Percentiles rank a stretch among this genome's conserved stretches.
Conservation (phyloP, 306 rosid species). For the Mucuna pruriens region DNA sequence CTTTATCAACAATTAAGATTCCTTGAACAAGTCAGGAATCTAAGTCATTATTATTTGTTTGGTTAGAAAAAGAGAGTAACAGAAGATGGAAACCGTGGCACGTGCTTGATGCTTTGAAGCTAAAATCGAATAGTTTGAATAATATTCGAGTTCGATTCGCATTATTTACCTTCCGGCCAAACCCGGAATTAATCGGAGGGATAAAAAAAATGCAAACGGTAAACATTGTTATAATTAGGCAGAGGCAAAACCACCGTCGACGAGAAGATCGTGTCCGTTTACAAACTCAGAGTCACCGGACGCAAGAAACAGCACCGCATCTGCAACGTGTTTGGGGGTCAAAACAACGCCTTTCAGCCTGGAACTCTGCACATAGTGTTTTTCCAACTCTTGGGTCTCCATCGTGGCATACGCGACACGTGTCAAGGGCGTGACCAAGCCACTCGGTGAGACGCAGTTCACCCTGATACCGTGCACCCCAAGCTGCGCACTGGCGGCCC, state of each 20-base stretch:
- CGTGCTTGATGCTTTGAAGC: no score
- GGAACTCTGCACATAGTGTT: not conserved
- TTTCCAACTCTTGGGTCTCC: constrained; percentile 16
- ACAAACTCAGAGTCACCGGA: constrained; percentile 53
- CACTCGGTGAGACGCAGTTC: constrained; percentile 62
- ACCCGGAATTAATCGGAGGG: no score
- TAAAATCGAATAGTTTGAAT: no score
- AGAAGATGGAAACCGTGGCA: no score
- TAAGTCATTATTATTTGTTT: no score
- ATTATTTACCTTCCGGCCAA: no score
- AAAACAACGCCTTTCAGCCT: constrained; percentile 52
- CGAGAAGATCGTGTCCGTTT: constrained; percentile 52
- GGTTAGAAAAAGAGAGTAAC: no score
- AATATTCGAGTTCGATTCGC: no score
- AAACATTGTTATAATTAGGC: not conserved
- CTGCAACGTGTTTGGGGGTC: constrained; percentile 47
- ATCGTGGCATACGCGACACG: not conserved
- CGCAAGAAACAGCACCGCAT: constrained; percentile 60
- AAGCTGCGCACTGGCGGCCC: constrained; percentile 38
- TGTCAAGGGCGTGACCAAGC: constrained; percentile 44
- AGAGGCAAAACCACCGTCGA: constrained; percentile 42
- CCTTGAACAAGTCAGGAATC: no score
- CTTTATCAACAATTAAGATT: no score
- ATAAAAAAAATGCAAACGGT: no score
- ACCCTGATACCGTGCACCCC: constrained; percentile 55